A percentile compares a stretch with the other conserved stretches of the same genome.
Evolutionary conservation across 306 rosid species (phyloP).

Genomic region (Castanospermum australe): DNA sequence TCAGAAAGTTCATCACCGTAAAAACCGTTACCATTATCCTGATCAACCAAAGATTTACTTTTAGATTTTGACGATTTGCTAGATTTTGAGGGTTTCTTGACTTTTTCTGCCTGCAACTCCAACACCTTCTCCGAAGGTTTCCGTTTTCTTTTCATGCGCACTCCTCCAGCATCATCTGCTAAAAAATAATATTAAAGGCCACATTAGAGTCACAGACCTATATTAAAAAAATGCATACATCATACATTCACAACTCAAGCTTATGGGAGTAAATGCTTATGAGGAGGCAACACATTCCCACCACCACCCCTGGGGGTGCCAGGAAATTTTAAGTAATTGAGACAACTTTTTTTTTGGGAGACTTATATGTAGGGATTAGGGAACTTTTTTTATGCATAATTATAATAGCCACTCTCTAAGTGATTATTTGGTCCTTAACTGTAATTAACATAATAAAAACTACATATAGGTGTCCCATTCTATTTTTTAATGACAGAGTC

Average conservation of each 20-base stretch:
- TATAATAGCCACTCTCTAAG: not conserved
- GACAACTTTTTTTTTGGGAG: not conserved
- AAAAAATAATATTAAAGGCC: constrained; percentile 3
- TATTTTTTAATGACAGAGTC: not conserved
- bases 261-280: not conserved
- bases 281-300: not conserved
- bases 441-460: not conserved
- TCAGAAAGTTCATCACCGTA: constrained; percentile 56
- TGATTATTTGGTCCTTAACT: not conserved
- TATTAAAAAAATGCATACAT: not conserved
- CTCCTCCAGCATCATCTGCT: constrained; percentile 64
- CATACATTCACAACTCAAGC: not conserved
- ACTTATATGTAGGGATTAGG: not conserved
- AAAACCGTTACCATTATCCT: constrained; percentile 49
- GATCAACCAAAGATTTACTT: constrained; percentile 48
- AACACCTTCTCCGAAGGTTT: constrained; percentile 88
- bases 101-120: constrained; percentile 85
- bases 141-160: constrained; percentile 64
- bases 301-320: not conserved
- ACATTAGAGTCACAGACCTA: not conserved
- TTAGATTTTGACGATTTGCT: constrained; percentile 49
- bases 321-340: not conserved
- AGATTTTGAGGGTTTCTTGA: constrained; percentile 56
- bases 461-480: not conserved
- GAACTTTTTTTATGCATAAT: not conserved